Percentiles rank a stretch among this genome's conserved stretches.
Evolutionary conservation across 2,329 filamentous ascomycete genomes (phyloP).

Genomic region (Aureobasidium sp.): DNA sequence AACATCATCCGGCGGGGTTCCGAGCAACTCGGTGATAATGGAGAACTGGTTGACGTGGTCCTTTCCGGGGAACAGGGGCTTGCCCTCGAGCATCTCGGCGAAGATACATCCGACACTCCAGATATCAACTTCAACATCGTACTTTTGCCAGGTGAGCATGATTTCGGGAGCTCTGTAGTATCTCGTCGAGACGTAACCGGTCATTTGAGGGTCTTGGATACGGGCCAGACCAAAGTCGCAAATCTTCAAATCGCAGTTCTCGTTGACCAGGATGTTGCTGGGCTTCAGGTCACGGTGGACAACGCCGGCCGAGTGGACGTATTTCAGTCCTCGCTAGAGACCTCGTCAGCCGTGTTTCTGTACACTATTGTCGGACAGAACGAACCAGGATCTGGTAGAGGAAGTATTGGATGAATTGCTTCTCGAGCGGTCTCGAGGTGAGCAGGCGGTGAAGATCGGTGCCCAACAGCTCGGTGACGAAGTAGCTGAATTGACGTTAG

Average conservation of each 20-base stretch:
- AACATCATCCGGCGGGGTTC: slow-evolving; percentile 95
- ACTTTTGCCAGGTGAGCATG: slow-evolving; percentile 99
- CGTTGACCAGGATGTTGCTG: slow-evolving; percentile 98
- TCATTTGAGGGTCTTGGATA: slow-evolving; percentile 99
- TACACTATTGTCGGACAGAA: slow-evolving; percentile 17
- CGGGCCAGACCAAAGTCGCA: slow-evolving; percentile 97
- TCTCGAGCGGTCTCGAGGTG: slow-evolving; percentile 92
- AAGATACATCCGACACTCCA: slow-evolving; percentile 99
- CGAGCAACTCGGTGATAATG: slow-evolving; percentile 95
- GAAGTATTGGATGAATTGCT: slow-evolving; percentile 99
- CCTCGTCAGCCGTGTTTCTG: neutral
- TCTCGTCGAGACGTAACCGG: slow-evolving; percentile 94
- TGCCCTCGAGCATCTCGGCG: slow-evolving; percentile 97
- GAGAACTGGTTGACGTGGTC: slow-evolving; percentile 99
- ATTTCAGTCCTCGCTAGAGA: slow-evolving; percentile 87
- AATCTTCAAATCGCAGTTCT: slow-evolving; percentile 99
- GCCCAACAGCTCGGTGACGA: slow-evolving; percentile 93
- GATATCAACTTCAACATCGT: slow-evolving; percentile 97
- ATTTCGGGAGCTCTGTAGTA: slow-evolving; percentile 99
- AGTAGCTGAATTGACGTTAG: slow-evolving; percentile 59
- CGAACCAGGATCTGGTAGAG: slow-evolving; percentile 96
- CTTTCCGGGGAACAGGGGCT: slow-evolving; percentile 96
- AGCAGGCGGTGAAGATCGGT: slow-evolving; percentile 94
- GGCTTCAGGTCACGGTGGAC: slow-evolving; percentile 97
- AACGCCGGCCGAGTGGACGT: slow-evolving; percentile 96